A percentile compares a stretch with the other conserved stretches of the same genome.
Evolutionary conservation across 768 basidiomycete species (phyloP).

Genomic region (Collybiopsis confluens): DNA sequence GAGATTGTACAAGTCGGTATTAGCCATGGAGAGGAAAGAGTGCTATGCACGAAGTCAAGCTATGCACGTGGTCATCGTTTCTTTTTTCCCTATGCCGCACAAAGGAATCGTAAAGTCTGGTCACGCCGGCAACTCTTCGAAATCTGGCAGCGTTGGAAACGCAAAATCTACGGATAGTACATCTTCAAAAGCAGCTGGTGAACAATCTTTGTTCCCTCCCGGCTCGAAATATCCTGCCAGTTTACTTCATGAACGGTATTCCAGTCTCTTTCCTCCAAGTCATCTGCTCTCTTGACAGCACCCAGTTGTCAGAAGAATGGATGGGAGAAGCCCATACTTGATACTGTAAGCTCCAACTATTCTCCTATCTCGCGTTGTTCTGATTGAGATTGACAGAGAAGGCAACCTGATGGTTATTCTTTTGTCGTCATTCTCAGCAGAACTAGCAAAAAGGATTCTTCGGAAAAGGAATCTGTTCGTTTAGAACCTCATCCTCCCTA

Average conservation of each 20-base stretch:
- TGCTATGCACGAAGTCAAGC: no score
- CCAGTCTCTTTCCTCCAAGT: conserved; percentile 4
- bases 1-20: conserved; percentile 83
- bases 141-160: conserved; percentile 34
- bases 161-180: conserved; percentile 13
- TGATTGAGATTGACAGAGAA: conserved; percentile 31
- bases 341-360: conserved; percentile 58
- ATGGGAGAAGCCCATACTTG: conserved; percentile 82
- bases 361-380: conserved; percentile 4
- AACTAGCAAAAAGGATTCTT: conserved; percentile 68
- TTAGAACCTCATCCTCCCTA: conserved; percentile 74
- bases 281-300: background rate
- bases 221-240: conserved; percentile 84
- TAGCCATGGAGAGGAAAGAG: no score
- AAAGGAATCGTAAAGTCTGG: conserved; percentile 84
- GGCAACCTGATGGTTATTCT: conserved; percentile 47
- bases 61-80: no score
- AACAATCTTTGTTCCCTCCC: conserved; percentile 70
- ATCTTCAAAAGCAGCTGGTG: conserved; percentile 21
- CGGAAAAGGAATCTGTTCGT: conserved; percentile 62
- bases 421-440: conserved; percentile 67
- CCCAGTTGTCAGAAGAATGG: conserved; percentile 81
- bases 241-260: conserved; percentile 73
- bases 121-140: conserved; percentile 85
- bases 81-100: conserved; percentile 46